Evolutionary conservation across 305 asterid genomes (phyloP).

Genomic region (Withania somnifera): DNA sequence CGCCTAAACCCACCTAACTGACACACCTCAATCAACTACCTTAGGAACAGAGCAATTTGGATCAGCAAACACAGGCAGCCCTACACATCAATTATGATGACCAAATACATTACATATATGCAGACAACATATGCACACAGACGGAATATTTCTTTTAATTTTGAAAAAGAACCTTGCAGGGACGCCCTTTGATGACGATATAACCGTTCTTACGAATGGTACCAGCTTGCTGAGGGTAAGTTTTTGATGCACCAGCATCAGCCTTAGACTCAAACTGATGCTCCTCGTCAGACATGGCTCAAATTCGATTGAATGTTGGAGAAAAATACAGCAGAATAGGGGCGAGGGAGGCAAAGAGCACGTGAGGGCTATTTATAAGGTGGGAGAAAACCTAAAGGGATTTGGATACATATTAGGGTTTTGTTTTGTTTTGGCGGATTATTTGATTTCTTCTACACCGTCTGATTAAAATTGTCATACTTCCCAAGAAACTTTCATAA

Average conservation of each 20-base stretch:
- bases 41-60: not conserved
- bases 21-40: not conserved
- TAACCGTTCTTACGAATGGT: conserved; percentile 60
- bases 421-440: not conserved
- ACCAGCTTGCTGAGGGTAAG: conserved; percentile 61
- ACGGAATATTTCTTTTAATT: not conserved
- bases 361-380: not conserved
- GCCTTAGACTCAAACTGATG: conserved; percentile 69
- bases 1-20: not conserved
- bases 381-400: not conserved
- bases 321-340: too few relatives aligned
- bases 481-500: too few relatives aligned
- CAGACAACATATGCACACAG: too few relatives aligned
- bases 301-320: not conserved
- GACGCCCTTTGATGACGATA: conserved; percentile 56
- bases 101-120: not conserved
- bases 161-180: conserved; percentile 41
- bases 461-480: not conserved
- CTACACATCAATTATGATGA: too few relatives aligned
- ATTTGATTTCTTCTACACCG: not conserved
- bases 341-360: not conserved
- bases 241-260: conserved; percentile 65
- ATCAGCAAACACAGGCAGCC: too few relatives aligned
- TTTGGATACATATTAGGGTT: not conserved
- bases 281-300: conserved; percentile 58